phyloP scores from a whole-genome alignment of 139 green algal genomes.

The Raphidocelis subcapitata region DNA sequence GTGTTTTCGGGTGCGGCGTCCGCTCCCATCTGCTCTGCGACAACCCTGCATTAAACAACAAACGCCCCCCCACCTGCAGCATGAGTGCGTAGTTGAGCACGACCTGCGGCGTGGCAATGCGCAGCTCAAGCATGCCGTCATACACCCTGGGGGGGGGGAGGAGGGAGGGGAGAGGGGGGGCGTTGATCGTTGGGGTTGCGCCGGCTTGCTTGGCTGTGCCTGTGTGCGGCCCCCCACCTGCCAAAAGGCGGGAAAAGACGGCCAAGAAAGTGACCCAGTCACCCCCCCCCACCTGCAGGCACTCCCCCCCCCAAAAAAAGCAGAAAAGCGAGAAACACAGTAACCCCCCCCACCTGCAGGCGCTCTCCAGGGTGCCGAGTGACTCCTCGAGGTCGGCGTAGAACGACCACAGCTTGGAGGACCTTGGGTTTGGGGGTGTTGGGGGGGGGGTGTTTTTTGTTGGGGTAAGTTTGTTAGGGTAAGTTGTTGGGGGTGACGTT shows the following conservation, averaged over 20 bases:
- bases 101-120: conserved; percentile 95
- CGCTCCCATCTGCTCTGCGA: background rate
- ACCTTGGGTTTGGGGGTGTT: conserved; percentile 24
- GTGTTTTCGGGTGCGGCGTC: background rate
- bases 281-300: no score
- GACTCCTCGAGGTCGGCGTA: conserved; percentile 94
- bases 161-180: background rate
- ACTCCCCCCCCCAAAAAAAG: no score
- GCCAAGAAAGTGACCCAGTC: no score
- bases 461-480: no score
- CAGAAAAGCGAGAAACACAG: no score
- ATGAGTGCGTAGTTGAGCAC: conserved; percentile 92
- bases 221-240: no score
- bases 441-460: background rate
- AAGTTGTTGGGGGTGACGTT: no score
- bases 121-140: conserved; percentile 85
- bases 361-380: conserved; percentile 85
- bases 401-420: conserved; percentile 78
- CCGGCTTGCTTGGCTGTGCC: no score
- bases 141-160: conserved; percentile 82
- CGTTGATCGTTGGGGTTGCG: no score
- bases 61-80: conserved; percentile 49
- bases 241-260: no score
- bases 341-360: conserved; percentile 33
- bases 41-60: background rate